phyloP scores from a whole-genome alignment of 2,329 filamentous ascomycete genomes.

The Pseudodiploospora longispora region DNA sequence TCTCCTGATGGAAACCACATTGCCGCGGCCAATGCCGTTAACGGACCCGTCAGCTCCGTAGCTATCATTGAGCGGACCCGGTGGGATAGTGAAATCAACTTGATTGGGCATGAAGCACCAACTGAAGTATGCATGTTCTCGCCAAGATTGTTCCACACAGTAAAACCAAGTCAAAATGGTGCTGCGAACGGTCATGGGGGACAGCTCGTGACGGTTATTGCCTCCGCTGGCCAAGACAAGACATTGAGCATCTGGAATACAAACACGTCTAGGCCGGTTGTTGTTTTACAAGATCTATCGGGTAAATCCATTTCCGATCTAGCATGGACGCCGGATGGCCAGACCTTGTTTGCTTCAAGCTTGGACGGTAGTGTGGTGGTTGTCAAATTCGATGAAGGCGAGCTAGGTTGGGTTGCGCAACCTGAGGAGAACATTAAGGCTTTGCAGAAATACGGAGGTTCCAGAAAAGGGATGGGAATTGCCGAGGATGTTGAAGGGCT shows the following conservation, averaged over 20 bases:
- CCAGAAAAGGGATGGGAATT: constrained; percentile 80
- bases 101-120: constrained; percentile 94
- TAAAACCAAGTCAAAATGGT: constrained; percentile 51
- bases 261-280: constrained; percentile 81
- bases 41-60: constrained; percentile 93
- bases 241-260: constrained; percentile 97
- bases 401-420: constrained; percentile 81
- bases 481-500: constrained; percentile 87
- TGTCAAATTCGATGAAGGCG: constrained; percentile 73
- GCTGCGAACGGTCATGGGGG: constrained; percentile 35
- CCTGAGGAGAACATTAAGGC: constrained; percentile 87
- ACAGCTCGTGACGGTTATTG: constrained; percentile 78
- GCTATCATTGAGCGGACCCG: constrained; percentile 86
- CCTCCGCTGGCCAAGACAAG: constrained; percentile 94
- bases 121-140: constrained; percentile 98
- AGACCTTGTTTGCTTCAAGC: constrained; percentile 76
- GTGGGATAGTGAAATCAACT: constrained; percentile 95
- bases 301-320: constrained; percentile 91
- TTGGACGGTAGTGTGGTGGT: constrained; percentile 83
- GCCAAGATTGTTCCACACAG: constrained; percentile 74
- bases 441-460: constrained; percentile 84
- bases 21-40: constrained; percentile 91
- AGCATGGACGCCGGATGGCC: constrained; percentile 87
- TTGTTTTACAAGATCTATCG: constrained; percentile 82
- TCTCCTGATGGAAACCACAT: constrained; percentile 96